These are phyloP conservation scores for Stemphylium lycopersici DNA, from an alignment of 2,329 filamentous ascomycete species.

Conservation along the genomic window DNA sequence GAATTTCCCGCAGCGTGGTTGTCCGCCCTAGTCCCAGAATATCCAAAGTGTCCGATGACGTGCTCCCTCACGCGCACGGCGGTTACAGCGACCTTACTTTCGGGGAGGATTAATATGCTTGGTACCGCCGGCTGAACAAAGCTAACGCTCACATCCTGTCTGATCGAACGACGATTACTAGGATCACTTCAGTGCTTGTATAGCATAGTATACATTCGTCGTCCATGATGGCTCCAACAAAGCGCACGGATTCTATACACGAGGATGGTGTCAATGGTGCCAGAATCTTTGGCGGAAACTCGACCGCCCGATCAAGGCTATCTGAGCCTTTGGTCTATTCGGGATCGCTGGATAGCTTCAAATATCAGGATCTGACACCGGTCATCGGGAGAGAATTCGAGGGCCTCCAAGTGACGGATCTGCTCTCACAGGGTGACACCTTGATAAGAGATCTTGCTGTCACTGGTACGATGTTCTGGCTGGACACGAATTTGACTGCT, in stretches of 20 bases:
- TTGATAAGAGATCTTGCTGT: conserved; percentile 56
- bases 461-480: conserved; percentile 56
- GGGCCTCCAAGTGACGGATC: conserved; percentile 38
- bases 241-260: conserved; percentile 16
- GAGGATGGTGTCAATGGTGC: conserved; percentile 1
- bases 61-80: conserved; percentile 2
- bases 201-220: background rate
- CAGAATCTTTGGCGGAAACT: conserved; percentile 28
- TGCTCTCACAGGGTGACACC: conserved; percentile 45
- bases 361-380: conserved; percentile 55
- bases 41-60: conserved; percentile 11
- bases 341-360: conserved; percentile 32
- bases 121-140: background rate
- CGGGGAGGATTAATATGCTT: conserved; percentile 4
- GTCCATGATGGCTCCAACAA: conserved; percentile 30
- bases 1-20: conserved; percentile 1
- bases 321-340: conserved; percentile 30
- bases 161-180: too few relatives aligned
- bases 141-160: background rate
- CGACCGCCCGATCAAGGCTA: conserved; percentile 29
- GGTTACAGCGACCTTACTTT: background rate
- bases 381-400: conserved; percentile 59
- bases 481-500: background rate
- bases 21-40: conserved; percentile 9
- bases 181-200: background rate